These are phyloP conservation scores for Penicillium parvum DNA, from an alignment of 495 filamentous ascomycete genomes.

Conservation along the genomic window DNA sequence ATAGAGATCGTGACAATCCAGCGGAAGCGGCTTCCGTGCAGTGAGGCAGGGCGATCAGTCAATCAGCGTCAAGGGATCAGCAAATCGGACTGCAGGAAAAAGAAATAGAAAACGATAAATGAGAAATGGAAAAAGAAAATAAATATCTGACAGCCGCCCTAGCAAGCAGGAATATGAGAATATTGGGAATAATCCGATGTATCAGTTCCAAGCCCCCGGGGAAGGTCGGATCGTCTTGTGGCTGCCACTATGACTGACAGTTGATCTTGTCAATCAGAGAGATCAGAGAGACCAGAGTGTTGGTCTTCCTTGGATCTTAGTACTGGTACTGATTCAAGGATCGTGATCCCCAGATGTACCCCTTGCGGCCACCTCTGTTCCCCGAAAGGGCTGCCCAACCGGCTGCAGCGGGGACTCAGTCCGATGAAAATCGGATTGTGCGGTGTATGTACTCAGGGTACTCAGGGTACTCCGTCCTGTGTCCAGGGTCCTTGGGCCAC, in stretches of 20 bases:
- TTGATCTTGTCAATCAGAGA: background rate
- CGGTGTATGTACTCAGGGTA: background rate
- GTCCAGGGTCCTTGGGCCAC: too few species aligned
- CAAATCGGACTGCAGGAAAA: slow-evolving; percentile 6
- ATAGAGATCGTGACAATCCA: slow-evolving; percentile 5
- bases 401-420: slow-evolving; percentile 10
- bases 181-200: slow-evolving; percentile 9
- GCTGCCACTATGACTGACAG: too few species aligned
- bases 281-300: too few species aligned
- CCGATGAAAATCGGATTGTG: slow-evolving; percentile 11
- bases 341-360: slow-evolving; percentile 1
- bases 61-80: slow-evolving; percentile 12
- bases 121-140: background rate
- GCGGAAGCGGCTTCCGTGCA: slow-evolving; percentile 20
- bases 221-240: slow-evolving; percentile 12
- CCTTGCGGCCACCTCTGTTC: slow-evolving; percentile 7
- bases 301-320: background rate
- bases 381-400: slow-evolving; percentile 13
- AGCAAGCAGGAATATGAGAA: too few species aligned
- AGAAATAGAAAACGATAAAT: slow-evolving; percentile 3
- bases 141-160: slow-evolving; percentile 17
- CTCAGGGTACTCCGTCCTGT: background rate
- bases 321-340: too few species aligned
- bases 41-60: slow-evolving; percentile 16
- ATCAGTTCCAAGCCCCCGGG: slow-evolving; percentile 6